phyloP scores from a whole-genome alignment of 805 yeast species.

The Candida maris region DNA sequence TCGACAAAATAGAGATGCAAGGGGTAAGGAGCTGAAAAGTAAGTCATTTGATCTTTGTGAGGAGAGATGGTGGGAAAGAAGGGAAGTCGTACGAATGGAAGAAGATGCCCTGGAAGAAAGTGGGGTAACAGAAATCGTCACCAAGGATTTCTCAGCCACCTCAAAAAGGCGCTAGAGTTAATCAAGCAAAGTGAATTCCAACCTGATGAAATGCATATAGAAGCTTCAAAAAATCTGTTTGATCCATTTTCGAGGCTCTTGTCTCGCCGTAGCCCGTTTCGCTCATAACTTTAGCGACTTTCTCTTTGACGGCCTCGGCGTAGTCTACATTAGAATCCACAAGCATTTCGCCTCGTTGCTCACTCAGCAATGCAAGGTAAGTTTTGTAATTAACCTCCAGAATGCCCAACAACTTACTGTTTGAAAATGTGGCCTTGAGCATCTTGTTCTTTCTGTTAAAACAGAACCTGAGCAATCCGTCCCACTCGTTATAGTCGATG shows the following conservation, averaged over 20 bases:
- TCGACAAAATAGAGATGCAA: slow-evolving; percentile 74
- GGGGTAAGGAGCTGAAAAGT: slow-evolving; percentile 86
- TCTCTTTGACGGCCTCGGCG: slow-evolving; percentile 53
- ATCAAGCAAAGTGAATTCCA: slow-evolving; percentile 89
- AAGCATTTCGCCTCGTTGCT: slow-evolving; percentile 46
- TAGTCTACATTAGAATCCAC: slow-evolving; percentile 41
- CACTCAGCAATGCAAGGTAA: slow-evolving; percentile 48
- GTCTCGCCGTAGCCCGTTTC: slow-evolving; percentile 81
- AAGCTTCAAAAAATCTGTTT: slow-evolving; percentile 83
- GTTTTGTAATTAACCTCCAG: slow-evolving; percentile 86
- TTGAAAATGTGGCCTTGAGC: slow-evolving; percentile 87
- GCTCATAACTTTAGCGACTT: slow-evolving; percentile 67
- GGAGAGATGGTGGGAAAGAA: slow-evolving; percentile 98
- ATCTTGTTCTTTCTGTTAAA: slow-evolving; percentile 94
- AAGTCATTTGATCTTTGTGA: slow-evolving; percentile 88
- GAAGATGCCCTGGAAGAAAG: slow-evolving; percentile 93
- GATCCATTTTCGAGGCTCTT: slow-evolving; percentile 93
- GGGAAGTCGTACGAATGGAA: slow-evolving; percentile 83
- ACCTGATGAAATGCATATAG: slow-evolving; percentile 94
- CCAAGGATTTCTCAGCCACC: slow-evolving; percentile 51
- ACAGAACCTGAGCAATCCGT: slow-evolving; percentile 85
- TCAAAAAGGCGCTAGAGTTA: slow-evolving; percentile 51
- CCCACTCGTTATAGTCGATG: slow-evolving; percentile 94
- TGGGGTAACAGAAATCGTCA: slow-evolving; percentile 85
- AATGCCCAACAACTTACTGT: slow-evolving; percentile 71